Conservation (phyloP, 176 grass and related monocot species). For the Paspalum notatum region DNA sequence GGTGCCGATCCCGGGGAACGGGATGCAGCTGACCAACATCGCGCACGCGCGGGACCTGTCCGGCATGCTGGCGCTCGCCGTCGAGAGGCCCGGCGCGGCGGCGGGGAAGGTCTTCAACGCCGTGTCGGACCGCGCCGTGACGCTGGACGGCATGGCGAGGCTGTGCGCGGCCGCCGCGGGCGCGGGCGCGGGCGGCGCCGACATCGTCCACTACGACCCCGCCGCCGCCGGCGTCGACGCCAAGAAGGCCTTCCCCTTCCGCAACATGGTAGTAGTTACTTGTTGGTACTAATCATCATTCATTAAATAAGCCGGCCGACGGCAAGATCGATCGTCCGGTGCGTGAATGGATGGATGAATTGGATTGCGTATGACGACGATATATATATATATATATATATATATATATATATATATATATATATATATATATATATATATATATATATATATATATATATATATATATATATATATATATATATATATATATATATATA, state of each 20-base stretch:
- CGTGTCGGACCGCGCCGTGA: slow-evolving; percentile 86
- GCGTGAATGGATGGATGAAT: neutral
- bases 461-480: no score
- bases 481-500: no score
- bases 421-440: no score
- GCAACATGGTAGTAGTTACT: slow-evolving; percentile 98
- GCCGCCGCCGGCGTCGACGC: slow-evolving; percentile 67
- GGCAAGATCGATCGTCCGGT: no score
- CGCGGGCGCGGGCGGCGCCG: slow-evolving; percentile 43
- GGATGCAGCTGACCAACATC: slow-evolving; percentile 93
- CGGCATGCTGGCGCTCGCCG: slow-evolving; percentile 79
- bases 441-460: no score
- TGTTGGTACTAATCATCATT: no score
- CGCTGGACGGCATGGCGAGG: slow-evolving; percentile 73
- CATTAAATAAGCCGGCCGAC: no score
- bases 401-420: no score
- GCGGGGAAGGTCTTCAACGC: slow-evolving; percentile 77
- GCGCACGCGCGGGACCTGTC: slow-evolving; percentile 74
- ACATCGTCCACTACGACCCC: slow-evolving; percentile 80
- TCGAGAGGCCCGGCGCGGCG: slow-evolving; percentile 53
- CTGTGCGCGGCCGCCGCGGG: slow-evolving; percentile 74
- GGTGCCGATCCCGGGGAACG: slow-evolving; percentile 87
- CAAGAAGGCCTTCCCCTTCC: slow-evolving; percentile 90
- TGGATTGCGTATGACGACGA: no score
- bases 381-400: no score